These are phyloP conservation scores for Lentinula novae-zelandiae DNA, from an alignment of 1,284 basidiomycete genomes.

Conservation along the genomic window DNA sequence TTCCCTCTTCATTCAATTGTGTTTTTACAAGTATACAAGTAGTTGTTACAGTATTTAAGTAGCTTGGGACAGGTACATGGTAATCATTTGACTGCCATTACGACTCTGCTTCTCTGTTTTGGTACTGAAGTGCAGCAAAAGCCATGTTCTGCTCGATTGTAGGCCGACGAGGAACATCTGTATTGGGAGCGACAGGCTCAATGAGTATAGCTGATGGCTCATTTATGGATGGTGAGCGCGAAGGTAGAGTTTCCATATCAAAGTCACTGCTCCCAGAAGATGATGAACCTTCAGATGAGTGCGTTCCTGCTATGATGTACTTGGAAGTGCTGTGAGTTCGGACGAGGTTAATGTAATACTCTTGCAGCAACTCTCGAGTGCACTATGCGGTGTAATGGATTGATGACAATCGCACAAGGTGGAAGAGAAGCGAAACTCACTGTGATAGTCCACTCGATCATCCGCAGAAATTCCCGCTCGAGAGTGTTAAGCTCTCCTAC, in stretches of 20 bases:
- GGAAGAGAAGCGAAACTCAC: constrained; percentile 51
- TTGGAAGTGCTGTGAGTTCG: constrained; percentile 64
- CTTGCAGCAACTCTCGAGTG: constrained; percentile 75
- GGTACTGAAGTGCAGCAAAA: constrained; percentile 62
- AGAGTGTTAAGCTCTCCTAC: constrained; percentile 87
- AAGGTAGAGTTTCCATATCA: constrained; percentile 46
- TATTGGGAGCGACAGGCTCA: constrained; percentile 40
- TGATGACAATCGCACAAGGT: constrained; percentile 11
- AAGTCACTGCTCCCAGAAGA: constrained; percentile 49
- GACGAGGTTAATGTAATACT: constrained; percentile 82
- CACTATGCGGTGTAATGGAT: constrained; percentile 41
- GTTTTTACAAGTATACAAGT: constrained; percentile 17
- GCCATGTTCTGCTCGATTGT: constrained; percentile 82
- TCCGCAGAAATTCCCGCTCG: constrained; percentile 86
- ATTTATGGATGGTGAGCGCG: constrained; percentile 43
- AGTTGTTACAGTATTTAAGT: constrained; percentile 17
- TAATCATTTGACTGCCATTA: background rate
- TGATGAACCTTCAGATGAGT: constrained; percentile 34
- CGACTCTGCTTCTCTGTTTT: constrained; percentile 21
- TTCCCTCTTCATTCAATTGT: constrained; percentile 18
- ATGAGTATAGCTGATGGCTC: constrained; percentile 38
- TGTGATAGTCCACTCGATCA: constrained; percentile 89
- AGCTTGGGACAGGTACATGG: constrained; percentile 1
- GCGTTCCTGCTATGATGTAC: constrained; percentile 50
- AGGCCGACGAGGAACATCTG: constrained; percentile 47